Evolutionary conservation across 306 rosid genomes (phyloP), one percentile per base, ranked within the genome.

Genomic region (Bauhinia variegata): DNA sequence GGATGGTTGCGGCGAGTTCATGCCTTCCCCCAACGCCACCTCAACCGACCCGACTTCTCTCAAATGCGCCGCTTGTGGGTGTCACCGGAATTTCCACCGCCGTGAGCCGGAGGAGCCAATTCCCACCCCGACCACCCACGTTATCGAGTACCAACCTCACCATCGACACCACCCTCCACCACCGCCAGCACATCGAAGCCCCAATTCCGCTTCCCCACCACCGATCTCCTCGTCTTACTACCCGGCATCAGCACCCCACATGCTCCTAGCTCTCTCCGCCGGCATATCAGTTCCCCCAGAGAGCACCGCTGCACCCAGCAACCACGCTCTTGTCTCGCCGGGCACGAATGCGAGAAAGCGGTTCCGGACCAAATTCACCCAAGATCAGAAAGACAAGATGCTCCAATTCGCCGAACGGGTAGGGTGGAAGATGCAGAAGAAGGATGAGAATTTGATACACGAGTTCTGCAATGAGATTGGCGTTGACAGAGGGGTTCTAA

Each of bases 51-150:
- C 97, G 8, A 79, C 83, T 2, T 86, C 96, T 4, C 84, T 90
- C 46, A 90, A 86, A 70, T 93, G 99, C 68, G 99, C 99, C 23
- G 99, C 97, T 2, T 93, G 99, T 5, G 99, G 97, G 15, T 93
- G 99, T 70, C 99, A 93, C 84, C 88, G 99, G 4, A 93, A 93
- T 37, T 93, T 88, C 79, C 99, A 93, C 87, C 99, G 99, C 82
- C 93, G 97, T 0, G 95, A 93, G 3, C 95, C 96, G 0, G 97
- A 93, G 7, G 99, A 93, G 9, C 85, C 85, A 0, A 63, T 77
- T 14, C 38, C 80, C 1, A 18, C 82, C 28, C 28, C 28, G 5
- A 1, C 88, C 9, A 81, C 88, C 5, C 97, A 86, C 2, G 91
- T 84, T 1, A 80, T 89, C 16, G 98, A 92, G 52, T 92, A 82